Conservation (phyloP, 345 rosid species). For the rapeseed (Brassica napus) region DNA sequence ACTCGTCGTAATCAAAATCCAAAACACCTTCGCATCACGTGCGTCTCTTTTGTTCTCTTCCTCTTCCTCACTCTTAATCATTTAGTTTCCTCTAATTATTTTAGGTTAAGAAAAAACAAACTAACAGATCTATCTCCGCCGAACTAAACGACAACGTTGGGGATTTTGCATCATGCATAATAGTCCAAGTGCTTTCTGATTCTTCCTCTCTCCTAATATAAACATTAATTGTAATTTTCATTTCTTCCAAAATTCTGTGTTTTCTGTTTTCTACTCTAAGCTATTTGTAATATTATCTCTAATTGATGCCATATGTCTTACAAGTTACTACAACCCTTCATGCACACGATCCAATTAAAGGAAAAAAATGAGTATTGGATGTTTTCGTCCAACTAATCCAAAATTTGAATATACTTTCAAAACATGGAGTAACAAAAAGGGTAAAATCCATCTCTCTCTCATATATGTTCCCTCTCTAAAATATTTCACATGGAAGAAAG, state of each 20-base stretch:
- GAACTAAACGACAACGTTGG: constrained; percentile 9
- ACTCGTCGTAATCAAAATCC: constrained; percentile 29
- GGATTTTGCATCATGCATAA: constrained; percentile 30
- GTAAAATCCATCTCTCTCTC: neutral
- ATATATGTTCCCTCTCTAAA: too few species aligned
- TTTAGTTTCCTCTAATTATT: constrained; percentile 4
- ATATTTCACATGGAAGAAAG: too few species aligned
- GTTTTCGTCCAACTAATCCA: neutral
- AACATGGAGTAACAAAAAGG: too few species aligned
- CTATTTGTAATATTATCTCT: constrained; percentile 11
- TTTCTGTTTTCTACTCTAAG: neutral
- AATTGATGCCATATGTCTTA: constrained; percentile 7
- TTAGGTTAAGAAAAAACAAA: constrained; percentile 25
- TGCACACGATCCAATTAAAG: neutral
- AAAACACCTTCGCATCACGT: constrained; percentile 35
- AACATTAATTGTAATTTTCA: neutral
- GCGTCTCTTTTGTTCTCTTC: constrained; percentile 29
- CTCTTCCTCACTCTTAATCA: constrained; percentile 19
- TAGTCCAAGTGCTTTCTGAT: constrained; percentile 18
- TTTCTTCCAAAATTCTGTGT: neutral
- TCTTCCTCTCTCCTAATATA: constrained; percentile 15
- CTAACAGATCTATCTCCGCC: constrained; percentile 19
- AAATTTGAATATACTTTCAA: neutral
- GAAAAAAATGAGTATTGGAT: neutral
- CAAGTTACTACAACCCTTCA: neutral